Conservation (phyloP, 805 yeast genomes). For the Lachancea quebecensis region DNA sequence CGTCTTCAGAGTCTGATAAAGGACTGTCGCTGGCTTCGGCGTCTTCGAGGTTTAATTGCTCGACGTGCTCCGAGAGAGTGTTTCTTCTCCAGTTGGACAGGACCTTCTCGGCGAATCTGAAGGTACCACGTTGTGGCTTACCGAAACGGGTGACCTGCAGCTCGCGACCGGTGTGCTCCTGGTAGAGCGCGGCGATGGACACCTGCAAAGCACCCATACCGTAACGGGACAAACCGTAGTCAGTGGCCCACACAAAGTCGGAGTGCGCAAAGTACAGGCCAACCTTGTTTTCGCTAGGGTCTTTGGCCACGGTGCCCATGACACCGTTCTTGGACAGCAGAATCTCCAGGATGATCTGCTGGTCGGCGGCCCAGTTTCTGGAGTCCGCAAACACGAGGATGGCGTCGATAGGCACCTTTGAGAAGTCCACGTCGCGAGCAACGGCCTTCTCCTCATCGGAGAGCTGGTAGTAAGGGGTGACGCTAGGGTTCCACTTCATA, state of each 20-base stretch:
- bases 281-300: slow-evolving; percentile 71
- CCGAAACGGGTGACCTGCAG: slow-evolving; percentile 79
- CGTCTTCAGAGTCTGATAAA: slow-evolving; percentile 19
- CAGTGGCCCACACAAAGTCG: slow-evolving; percentile 91
- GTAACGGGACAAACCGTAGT: slow-evolving; percentile 71
- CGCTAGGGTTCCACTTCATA: slow-evolving; percentile 81
- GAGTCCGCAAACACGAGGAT: slow-evolving; percentile 87
- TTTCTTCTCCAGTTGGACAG: slow-evolving; percentile 72
- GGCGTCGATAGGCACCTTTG: slow-evolving; percentile 64
- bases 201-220: slow-evolving; percentile 95
- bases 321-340: slow-evolving; percentile 69
- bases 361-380: slow-evolving; percentile 89
- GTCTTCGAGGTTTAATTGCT: slow-evolving; percentile 38
- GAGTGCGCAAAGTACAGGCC: slow-evolving; percentile 83
- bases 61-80: slow-evolving; percentile 66
- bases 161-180: slow-evolving; percentile 78
- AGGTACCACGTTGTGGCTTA: slow-evolving; percentile 84
- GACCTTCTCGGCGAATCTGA: slow-evolving; percentile 74
- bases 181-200: slow-evolving; percentile 75
- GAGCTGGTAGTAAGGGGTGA: slow-evolving; percentile 73
- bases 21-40: slow-evolving; percentile 20
- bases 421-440: slow-evolving; percentile 53
- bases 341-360: slow-evolving; percentile 79
- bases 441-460: slow-evolving; percentile 61
- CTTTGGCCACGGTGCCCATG: slow-evolving; percentile 68